A percentile compares a stretch with the other conserved stretches of the same genome.
Conservation (phyloP, 169 alveolate genomes). For the Eimeria acervulina region DNA sequence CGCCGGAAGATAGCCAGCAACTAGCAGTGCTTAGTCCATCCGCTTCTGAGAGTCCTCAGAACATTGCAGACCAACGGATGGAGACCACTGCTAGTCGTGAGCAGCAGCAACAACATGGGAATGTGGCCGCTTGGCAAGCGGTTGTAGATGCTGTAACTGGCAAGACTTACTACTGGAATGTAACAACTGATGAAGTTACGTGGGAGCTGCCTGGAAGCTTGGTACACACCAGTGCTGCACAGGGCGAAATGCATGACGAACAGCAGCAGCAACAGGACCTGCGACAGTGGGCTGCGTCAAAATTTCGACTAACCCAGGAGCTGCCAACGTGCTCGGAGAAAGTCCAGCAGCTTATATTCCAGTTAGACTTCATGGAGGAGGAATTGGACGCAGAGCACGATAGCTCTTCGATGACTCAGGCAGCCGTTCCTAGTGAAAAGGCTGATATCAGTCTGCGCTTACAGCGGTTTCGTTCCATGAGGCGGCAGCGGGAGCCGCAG, state of each 20-base stretch:
- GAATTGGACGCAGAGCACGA: slow-evolving; percentile 68
- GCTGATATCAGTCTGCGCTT: slow-evolving; percentile 27
- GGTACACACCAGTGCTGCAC: background rate
- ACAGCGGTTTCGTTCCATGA: slow-evolving; percentile 52
- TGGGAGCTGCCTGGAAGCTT: slow-evolving; percentile 52
- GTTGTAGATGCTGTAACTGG: slow-evolving; percentile 69
- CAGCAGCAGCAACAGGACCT: slow-evolving; percentile 46
- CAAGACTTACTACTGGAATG: slow-evolving; percentile 67
- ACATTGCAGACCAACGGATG: background rate
- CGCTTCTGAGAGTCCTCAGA: slow-evolving; percentile 19
- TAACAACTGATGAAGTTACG: slow-evolving; percentile 62
- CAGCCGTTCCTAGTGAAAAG: background rate
- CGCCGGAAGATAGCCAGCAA: slow-evolving; percentile 3
- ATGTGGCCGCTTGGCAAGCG: slow-evolving; percentile 58
- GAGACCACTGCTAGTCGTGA: background rate
- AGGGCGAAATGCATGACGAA: background rate
- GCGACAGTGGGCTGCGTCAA: slow-evolving; percentile 64
- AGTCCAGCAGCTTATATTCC: slow-evolving; percentile 74
- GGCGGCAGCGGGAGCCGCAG: slow-evolving; percentile 30
- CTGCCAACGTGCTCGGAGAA: slow-evolving; percentile 72
- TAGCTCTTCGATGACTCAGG: background rate
- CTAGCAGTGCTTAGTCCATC: background rate
- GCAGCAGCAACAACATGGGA: background rate
- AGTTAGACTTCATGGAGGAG: slow-evolving; percentile 57
- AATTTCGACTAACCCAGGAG: slow-evolving; percentile 56